Conservation (phyloP, 116 monocot genomes). For the Iris pallida region DNA sequence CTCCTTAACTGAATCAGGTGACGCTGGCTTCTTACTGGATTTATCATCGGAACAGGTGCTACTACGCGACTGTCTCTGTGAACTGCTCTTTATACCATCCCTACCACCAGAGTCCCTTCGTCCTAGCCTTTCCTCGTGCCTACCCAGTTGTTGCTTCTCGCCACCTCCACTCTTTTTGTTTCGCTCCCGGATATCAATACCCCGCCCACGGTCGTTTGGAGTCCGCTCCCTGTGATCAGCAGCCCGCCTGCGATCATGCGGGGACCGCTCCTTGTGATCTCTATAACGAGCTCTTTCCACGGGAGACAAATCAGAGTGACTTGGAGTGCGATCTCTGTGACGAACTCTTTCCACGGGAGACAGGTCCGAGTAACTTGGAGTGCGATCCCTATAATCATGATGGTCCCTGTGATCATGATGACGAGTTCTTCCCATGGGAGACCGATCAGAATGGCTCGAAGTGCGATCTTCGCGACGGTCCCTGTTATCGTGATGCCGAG, state of each 20-base stretch:
- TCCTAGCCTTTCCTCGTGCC: slow-evolving; percentile 31
- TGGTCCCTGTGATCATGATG: slow-evolving; percentile 32
- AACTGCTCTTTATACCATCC: slow-evolving; percentile 34
- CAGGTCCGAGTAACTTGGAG: slow-evolving; percentile 34
- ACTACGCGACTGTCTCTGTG: slow-evolving; percentile 26
- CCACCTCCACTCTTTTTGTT: slow-evolving; percentile 21
- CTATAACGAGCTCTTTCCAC: too few species aligned
- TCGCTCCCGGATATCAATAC: slow-evolving; percentile 24
- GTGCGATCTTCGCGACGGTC: neutral
- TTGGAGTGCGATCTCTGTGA: slow-evolving; percentile 21
- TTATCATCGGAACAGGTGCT: slow-evolving; percentile 27
- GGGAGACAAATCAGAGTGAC: neutral
- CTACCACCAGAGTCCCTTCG: slow-evolving; percentile 37
- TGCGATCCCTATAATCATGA: slow-evolving; percentile 25
- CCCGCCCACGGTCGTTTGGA: too few species aligned
- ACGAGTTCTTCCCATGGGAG: slow-evolving; percentile 7
- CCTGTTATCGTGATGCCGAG: slow-evolving; percentile 7
- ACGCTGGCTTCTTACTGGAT: slow-evolving; percentile 32
- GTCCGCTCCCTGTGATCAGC: too few species aligned
- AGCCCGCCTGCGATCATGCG: slow-evolving; percentile 19
- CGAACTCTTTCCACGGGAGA: slow-evolving; percentile 34
- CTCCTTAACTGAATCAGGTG: slow-evolving; percentile 20
- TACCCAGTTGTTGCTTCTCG: slow-evolving; percentile 35
- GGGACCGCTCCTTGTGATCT: slow-evolving; percentile 13
- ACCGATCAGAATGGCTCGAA: neutral